Percentiles rank a stretch among this genome's conserved stretches.
Evolutionary conservation across 2,329 filamentous ascomycete genomes (phyloP).

Genomic region (Cytospora leucostoma): DNA sequence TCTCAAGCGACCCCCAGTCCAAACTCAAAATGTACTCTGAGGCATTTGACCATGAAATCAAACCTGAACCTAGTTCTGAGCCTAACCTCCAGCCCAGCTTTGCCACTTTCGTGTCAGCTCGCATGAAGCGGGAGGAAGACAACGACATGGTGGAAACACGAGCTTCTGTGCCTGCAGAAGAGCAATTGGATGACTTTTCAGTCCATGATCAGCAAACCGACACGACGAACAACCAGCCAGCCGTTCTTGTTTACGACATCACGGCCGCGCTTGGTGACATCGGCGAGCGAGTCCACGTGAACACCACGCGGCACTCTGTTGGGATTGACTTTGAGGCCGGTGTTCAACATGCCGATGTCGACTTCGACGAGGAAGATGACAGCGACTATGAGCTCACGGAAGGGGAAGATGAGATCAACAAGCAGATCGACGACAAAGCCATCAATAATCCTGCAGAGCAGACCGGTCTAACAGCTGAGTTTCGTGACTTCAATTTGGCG

Average conservation of each 20-base stretch:
- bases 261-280: too few species aligned
- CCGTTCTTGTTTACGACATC: background rate
- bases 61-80: background rate
- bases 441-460: background rate
- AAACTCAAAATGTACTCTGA: background rate
- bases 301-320: too few species aligned
- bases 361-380: background rate
- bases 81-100: background rate
- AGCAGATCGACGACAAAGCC: too few species aligned
- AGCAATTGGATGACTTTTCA: background rate
- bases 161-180: background rate
- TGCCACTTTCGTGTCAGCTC: background rate
- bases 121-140: background rate
- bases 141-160: background rate
- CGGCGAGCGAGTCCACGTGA: background rate
- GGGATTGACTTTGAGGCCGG: background rate
- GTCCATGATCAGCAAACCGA: background rate
- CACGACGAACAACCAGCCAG: background rate
- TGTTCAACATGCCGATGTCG: background rate
- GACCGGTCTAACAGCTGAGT: background rate
- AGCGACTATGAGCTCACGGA: background rate
- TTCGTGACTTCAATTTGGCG: background rate
- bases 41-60: background rate
- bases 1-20: background rate
- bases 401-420: background rate